Percentiles rank a stretch among this genome's conserved stretches.
These are phyloP conservation scores for Andrographis paniculata DNA, from an alignment of 305 asterid genomes.

Conservation along the genomic window DNA sequence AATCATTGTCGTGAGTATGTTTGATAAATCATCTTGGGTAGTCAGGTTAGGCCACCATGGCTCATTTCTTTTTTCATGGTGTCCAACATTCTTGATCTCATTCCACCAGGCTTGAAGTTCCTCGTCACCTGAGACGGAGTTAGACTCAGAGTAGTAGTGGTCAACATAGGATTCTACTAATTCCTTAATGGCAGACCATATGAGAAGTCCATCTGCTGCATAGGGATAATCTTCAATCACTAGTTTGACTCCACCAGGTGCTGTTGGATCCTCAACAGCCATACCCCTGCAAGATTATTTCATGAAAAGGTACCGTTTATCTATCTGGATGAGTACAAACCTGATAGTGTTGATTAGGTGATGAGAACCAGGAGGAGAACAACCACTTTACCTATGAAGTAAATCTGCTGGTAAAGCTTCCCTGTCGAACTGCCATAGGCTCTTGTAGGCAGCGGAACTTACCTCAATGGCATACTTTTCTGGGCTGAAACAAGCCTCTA, in stretches of 20 bases:
- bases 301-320: background rate
- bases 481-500: conserved; percentile 41
- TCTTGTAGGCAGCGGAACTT: conserved; percentile 36
- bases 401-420: conserved; percentile 63
- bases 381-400: conserved; percentile 40
- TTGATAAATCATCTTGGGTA: conserved; percentile 34
- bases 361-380: background rate
- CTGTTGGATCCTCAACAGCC: conserved; percentile 66
- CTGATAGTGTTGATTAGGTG: background rate
- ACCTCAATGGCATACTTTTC: conserved; percentile 34
- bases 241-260: conserved; percentile 63
- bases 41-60: conserved; percentile 71
- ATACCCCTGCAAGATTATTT: conserved; percentile 62
- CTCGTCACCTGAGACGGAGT: conserved; percentile 29
- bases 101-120: conserved; percentile 89
- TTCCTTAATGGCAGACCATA: conserved; percentile 70
- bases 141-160: conserved; percentile 35
- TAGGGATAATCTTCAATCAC: conserved; percentile 70
- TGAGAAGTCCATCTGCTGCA: conserved; percentile 66
- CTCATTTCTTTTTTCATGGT: conserved; percentile 63
- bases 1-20: conserved; percentile 47
- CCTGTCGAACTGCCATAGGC: conserved; percentile 56
- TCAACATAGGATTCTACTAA: conserved; percentile 60
- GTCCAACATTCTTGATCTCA: conserved; percentile 59
- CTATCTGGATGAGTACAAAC: background rate